Conservation (phyloP, 164 flowering plant species). For the Pachysandra terminalis region DNA sequence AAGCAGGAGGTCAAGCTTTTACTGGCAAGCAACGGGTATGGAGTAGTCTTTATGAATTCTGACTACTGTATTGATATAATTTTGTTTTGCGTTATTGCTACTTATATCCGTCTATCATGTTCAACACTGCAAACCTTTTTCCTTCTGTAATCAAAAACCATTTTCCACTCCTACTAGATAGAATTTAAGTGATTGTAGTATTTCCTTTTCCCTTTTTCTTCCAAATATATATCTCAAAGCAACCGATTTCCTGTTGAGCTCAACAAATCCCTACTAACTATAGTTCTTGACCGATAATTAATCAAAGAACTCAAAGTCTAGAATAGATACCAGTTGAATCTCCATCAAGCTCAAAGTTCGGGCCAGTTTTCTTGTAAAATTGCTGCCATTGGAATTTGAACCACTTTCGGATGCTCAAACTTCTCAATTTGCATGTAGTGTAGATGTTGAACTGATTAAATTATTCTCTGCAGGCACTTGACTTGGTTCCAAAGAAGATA, state of each 20-base stretch:
- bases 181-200: too few relatives aligned
- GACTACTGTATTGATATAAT: too few relatives aligned
- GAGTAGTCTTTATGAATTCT: background rate
- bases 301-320: too few relatives aligned
- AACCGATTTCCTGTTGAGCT: too few relatives aligned
- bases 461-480: conserved; percentile 66
- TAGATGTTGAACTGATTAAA: background rate
- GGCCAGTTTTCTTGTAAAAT: background rate
- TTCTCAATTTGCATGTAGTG: background rate
- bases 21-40: conserved; percentile 83
- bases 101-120: background rate
- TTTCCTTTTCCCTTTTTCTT: background rate
- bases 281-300: background rate
- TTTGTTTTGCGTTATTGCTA: background rate
- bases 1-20: conserved; percentile 88
- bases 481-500: conserved; percentile 76
- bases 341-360: too few relatives aligned
- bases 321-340: too few relatives aligned
- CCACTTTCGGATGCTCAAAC: background rate
- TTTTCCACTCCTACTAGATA: too few relatives aligned
- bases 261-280: background rate
- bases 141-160: background rate
- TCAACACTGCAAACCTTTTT: background rate
- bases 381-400: background rate
- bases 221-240: background rate